Base-by-base conservation (phyloP, 176 grass and related monocot species). In the Calamus simplicifolius region DNA sequence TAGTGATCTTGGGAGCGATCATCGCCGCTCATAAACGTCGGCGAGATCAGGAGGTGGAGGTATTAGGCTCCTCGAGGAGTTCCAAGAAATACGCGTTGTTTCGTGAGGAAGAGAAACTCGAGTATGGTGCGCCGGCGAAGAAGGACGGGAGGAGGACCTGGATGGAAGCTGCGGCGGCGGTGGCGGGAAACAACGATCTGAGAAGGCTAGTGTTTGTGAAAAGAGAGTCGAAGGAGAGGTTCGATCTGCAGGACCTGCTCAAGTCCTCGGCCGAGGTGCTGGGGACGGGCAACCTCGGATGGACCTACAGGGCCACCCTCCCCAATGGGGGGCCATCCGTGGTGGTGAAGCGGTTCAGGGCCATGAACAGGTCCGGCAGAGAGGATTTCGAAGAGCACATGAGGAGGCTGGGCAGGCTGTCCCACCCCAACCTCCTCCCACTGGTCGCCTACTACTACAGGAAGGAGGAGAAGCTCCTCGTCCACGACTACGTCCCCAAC, bases 351-450 rank as follows among this genome's bases (percentile, higher is more conserved):
- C 72, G 83, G 69, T 97, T 97, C 75, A 90, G 80, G 73, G 83
- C 90, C 59, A 97, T 97, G 92, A 97, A 91, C 81, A 73, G 75
- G 3, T 80, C 91, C 5, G 78, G 87, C 4, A 72, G 62, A n/a
- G 92, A 88, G 75, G 92, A 97, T 27, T 97, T 91, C 49, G 87
- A 88, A 67, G 92, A 97, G 78, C 92, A 97, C 56, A 97, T 97
- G 92, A 80, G 92, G 58, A 80, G 92, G 57, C 75, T 97, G 1
- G 92, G 92, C 2, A 79, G 87, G 15, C 63, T 97, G 49, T 75
- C 75, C 38, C 87, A 97, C 69, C 84, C 81, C 73, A 97, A 97
- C 67, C 78, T 97, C 66, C 85, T 97, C 53, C 87, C 92, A 0
- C 62, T 97, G 15, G 72, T 97, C 16, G 72, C 87, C n/a, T 97